phyloP scores from a whole-genome alignment of 2,329 filamentous ascomycete genomes.

The Beauveria varroae region DNA sequence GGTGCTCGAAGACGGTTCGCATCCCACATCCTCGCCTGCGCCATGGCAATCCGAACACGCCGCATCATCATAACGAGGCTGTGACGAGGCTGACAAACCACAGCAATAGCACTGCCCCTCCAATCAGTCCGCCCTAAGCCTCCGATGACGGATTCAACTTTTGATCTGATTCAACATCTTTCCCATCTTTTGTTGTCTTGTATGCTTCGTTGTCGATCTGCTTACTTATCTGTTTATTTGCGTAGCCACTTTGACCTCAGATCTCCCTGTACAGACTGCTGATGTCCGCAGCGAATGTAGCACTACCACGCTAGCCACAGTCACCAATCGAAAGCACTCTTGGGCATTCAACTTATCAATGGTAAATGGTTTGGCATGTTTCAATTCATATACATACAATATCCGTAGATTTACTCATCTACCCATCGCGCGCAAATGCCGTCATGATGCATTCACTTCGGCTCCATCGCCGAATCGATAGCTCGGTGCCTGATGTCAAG shows the following conservation, averaged over 20 bases:
- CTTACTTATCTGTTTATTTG: too few relatives aligned
- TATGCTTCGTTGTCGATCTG: background rate
- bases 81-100: background rate
- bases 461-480: background rate
- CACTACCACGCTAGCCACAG: too few relatives aligned
- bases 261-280: too few relatives aligned
- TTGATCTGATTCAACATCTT: background rate
- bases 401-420: background rate
- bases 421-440: background rate
- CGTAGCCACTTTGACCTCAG: too few relatives aligned
- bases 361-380: background rate
- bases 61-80: conserved; percentile 3
- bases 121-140: background rate
- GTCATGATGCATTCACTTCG: background rate
- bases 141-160: background rate
- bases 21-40: background rate
- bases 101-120: background rate
- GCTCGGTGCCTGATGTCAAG: background rate
- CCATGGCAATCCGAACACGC: background rate
- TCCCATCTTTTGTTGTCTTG: background rate
- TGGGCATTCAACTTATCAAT: too few relatives aligned
- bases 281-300: too few relatives aligned
- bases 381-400: background rate
- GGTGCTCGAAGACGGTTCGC: too few relatives aligned
- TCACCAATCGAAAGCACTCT: background rate